Evolutionary conservation across 2,329 filamentous ascomycete genomes (phyloP), one percentile per base, ranked within the genome.

Genomic region (Parasarocladium wereldwijsianum): DNA sequence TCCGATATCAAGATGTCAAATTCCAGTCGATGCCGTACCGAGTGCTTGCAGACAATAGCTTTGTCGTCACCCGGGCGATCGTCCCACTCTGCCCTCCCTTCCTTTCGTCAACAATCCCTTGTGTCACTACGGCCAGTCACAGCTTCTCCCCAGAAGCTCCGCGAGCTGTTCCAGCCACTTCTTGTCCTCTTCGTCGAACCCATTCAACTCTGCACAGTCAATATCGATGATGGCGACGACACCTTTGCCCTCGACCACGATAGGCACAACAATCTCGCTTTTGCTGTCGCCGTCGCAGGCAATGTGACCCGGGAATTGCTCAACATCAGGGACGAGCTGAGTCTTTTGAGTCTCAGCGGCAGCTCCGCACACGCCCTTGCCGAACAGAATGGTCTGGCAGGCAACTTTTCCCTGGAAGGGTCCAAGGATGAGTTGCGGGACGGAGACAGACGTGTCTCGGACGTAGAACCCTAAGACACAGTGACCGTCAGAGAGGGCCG

Each of bases 241-340:
- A 17, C 28, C 14, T 14, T 20, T 29, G 56, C 67, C 58, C 15
- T 39, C 46, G 30, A 4, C 45, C 5, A 78, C 39, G 36, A 87
- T 66, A 2, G 82, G 82, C 28, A 87, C 81, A 12, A 90, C 82
- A 47, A 90, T 76, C 58, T 90, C 82, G 47, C 81, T 86, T 55
- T 61, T 69, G 43, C 71, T 82, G 34, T 71, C 76, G 4, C 70
- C 68, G 50, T 90, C 82, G 48, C 82, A 87, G 8, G 82, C 80
- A 45, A 90, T 86, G 47, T 87, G 82, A 2, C 79, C 81, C 0
- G 78, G 76, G 44, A 87, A 87, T 30, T 55, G 45, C 24, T 82
- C 74, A 6, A 90, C 80, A 48, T 90, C 74, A 9, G 60, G 54
- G 0, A 78, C 66, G 6, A 85, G 49, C 53, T 82, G 76, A 8